These are phyloP conservation scores for Sinapis alba DNA, from an alignment of 441 rosid species.

Conservation along the genomic window DNA sequence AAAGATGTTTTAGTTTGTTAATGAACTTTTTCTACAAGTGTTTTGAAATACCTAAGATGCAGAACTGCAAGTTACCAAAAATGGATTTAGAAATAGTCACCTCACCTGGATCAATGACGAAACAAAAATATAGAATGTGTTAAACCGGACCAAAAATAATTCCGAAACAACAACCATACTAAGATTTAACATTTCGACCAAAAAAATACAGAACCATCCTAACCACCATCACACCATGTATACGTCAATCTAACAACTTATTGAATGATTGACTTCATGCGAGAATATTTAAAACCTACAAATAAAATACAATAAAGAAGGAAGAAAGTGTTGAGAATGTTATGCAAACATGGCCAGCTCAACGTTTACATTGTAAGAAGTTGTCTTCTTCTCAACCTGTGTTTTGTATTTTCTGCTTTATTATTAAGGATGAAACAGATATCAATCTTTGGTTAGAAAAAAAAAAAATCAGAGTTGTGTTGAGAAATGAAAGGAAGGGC, in stretches of 20 bases:
- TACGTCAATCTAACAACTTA: conserved; percentile 8
- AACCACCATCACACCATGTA: conserved; percentile 37
- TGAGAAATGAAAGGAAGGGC: conserved; percentile 70
- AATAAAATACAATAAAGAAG: background rate
- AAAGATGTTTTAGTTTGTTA: background rate
- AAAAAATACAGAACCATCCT: conserved; percentile 13
- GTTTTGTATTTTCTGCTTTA: conserved; percentile 30
- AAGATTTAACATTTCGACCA: too few species aligned
- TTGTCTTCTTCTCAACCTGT: conserved; percentile 32
- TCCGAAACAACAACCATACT: conserved; percentile 19
- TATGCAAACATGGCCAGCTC: conserved; percentile 46
- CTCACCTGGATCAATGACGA: background rate
- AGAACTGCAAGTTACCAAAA: background rate
- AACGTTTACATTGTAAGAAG: conserved; percentile 24
- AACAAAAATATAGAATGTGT: background rate
- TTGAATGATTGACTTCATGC: conserved; percentile 39
- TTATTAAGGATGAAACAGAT: conserved; percentile 32
- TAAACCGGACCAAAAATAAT: conserved; percentile 22
- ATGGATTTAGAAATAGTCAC: background rate
- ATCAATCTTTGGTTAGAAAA: conserved; percentile 5
- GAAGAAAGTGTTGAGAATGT: conserved; percentile 41
- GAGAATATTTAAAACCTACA: conserved; percentile 19
- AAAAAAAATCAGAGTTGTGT: background rate
- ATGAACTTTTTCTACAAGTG: background rate
- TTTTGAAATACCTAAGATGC: background rate